phyloP scores from a whole-genome alignment of 164 flowering plant genomes.

The Houttuynia cordata region DNA sequence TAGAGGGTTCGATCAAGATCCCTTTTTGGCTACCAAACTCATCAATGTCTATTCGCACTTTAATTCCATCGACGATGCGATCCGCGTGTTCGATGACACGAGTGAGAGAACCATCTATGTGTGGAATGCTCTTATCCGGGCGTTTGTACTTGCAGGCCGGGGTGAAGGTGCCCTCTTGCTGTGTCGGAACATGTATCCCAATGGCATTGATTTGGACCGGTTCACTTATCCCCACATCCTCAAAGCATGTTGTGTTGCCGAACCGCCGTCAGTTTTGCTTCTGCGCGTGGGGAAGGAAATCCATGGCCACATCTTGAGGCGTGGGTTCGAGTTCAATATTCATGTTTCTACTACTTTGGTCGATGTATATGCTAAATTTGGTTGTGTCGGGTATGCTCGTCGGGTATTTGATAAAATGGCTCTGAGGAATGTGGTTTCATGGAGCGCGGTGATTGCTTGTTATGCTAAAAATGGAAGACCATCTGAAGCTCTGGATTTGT shows the following conservation, averaged over 20 bases:
- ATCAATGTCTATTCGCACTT: slow-evolving; percentile 52
- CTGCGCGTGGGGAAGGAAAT: slow-evolving; percentile 49
- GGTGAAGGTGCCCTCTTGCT: slow-evolving; percentile 45
- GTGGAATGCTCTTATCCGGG: slow-evolving; percentile 73
- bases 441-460: slow-evolving; percentile 92
- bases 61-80: slow-evolving; percentile 37
- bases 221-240: slow-evolving; percentile 69
- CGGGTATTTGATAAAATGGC: slow-evolving; percentile 49
- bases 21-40: slow-evolving; percentile 80
- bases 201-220: slow-evolving; percentile 45
- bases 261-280: slow-evolving; percentile 15
- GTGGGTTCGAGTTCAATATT: slow-evolving; percentile 44
- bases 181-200: slow-evolving; percentile 41
- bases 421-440: slow-evolving; percentile 63
- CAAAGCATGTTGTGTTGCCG: slow-evolving; percentile 63
- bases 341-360: slow-evolving; percentile 71
- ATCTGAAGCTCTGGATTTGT: slow-evolving; percentile 57
- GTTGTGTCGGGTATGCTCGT: slow-evolving; percentile 42
- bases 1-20: slow-evolving; percentile 57
- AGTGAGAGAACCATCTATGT: slow-evolving; percentile 45
- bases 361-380: slow-evolving; percentile 73
- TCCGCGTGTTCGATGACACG: slow-evolving; percentile 64
- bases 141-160: slow-evolving; percentile 47
- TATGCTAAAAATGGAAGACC: slow-evolving; percentile 58
- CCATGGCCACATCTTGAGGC: slow-evolving; percentile 59